Evolutionary conservation across 1,284 basidiomycete genomes (phyloP).

Genomic region (Cryptococcus amylolentus): DNA sequence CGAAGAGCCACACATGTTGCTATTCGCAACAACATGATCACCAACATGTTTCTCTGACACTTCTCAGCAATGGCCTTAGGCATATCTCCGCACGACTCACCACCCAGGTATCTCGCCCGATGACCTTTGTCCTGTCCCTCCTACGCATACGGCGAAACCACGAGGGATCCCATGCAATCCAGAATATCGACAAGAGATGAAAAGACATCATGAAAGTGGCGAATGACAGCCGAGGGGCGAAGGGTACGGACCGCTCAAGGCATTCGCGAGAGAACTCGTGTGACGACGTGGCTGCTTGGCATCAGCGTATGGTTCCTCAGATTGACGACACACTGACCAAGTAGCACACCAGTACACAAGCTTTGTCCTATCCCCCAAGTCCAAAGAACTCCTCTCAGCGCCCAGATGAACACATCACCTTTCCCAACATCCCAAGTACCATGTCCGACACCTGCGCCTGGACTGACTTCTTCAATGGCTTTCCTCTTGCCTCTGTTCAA

Average conservation of each 20-base stretch:
- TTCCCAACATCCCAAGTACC: neutral
- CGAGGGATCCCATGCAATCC: slow-evolving; percentile 45
- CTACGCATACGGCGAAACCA: slow-evolving; percentile 22
- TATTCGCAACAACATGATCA: slow-evolving; percentile 11
- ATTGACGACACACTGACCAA: slow-evolving; percentile 14
- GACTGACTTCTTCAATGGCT: neutral
- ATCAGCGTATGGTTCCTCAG: too few relatives aligned
- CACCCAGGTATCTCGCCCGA: slow-evolving; percentile 31
- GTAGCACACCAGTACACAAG: slow-evolving; percentile 9
- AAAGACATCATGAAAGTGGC: slow-evolving; percentile 3
- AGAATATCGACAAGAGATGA: slow-evolving; percentile 27
- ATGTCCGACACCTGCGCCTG: neutral
- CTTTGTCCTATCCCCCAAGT: slow-evolving; percentile 10
- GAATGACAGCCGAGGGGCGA: neutral
- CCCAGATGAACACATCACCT: slow-evolving; percentile 25
- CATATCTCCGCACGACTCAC: slow-evolving; percentile 18
- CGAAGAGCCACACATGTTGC: neutral
- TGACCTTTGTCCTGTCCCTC: slow-evolving; percentile 9
- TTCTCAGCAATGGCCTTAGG: slow-evolving; percentile 5
- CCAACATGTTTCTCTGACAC: slow-evolving; percentile 21
- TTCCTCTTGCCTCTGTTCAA: slow-evolving; percentile 23
- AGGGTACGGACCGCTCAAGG: too few relatives aligned
- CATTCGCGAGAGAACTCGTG: neutral
- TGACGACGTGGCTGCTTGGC: too few relatives aligned
- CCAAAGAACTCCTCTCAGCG: slow-evolving; percentile 24